These are phyloP conservation scores for Phytophthora sojae DNA, from an alignment of 352 stramenopile genomes.

Conservation along the genomic window DNA sequence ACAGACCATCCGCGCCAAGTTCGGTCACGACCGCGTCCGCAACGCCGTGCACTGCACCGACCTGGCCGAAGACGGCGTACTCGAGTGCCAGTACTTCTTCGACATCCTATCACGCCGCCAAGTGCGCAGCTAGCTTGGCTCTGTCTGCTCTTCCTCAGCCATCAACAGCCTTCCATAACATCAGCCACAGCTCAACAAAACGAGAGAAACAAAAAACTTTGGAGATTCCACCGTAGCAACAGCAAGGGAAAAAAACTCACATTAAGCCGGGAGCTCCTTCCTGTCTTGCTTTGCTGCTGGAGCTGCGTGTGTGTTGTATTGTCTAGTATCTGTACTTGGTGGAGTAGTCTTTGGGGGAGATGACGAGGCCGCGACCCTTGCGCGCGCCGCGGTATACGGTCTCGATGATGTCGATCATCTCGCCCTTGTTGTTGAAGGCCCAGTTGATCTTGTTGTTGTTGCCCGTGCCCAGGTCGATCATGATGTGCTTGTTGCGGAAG, in stretches of 20 bases:
- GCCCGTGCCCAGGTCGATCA: conserved; percentile 99
- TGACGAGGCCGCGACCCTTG: conserved; percentile 98
- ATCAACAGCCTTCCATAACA: conserved; percentile 16
- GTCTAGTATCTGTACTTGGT: conserved; percentile 98
- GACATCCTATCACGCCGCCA: conserved; percentile 89
- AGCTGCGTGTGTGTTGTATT: background rate
- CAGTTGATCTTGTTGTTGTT: conserved; percentile 99
- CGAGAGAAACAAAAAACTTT: conserved; percentile 15
- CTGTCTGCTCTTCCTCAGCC: conserved; percentile 12
- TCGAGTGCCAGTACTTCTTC: conserved; percentile 95
- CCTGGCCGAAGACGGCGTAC: conserved; percentile 88
- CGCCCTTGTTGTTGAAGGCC: conserved; percentile 97
- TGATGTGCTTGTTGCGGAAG: conserved; percentile 99
- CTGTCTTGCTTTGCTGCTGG: background rate
- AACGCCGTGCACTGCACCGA: conserved; percentile 96
- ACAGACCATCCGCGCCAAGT: conserved; percentile 90
- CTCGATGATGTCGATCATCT: conserved; percentile 99
- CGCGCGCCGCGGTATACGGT: conserved; percentile 97
- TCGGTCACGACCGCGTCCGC: conserved; percentile 86
- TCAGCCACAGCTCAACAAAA: conserved; percentile 6
- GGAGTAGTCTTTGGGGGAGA: conserved; percentile 99
- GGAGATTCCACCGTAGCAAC: background rate
- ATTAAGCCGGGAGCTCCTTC: background rate
- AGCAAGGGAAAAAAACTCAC: background rate
- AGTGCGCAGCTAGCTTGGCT: conserved; percentile 26